Percentiles rank a stretch among this genome's conserved stretches.
These are phyloP conservation scores for Penicillium parvum DNA, from an alignment of 495 filamentous ascomycete genomes.

Conservation along the genomic window DNA sequence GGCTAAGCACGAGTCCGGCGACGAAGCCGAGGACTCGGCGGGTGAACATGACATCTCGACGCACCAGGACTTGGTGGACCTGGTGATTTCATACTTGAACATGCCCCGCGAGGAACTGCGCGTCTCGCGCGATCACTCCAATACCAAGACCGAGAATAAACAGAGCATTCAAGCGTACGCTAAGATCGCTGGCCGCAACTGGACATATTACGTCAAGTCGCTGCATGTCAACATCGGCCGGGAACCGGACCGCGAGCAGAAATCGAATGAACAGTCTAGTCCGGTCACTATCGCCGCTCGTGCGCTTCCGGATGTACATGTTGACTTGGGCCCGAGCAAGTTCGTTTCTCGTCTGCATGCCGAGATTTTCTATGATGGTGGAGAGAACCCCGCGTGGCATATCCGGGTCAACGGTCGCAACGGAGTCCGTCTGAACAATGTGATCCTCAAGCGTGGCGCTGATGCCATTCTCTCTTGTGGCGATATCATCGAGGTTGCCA, in stretches of 20 bases:
- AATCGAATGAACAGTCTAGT: constrained; percentile 41
- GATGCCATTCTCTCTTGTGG: constrained; percentile 69
- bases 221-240: constrained; percentile 81
- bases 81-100: constrained; percentile 66
- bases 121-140: constrained; percentile 70
- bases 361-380: constrained; percentile 71
- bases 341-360: constrained; percentile 87
- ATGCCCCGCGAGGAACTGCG: constrained; percentile 56
- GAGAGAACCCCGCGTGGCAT: constrained; percentile 63
- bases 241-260: constrained; percentile 57
- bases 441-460: constrained; percentile 58
- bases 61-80: constrained; percentile 64
- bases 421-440: constrained; percentile 75
- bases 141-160: constrained; percentile 63
- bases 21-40: constrained; percentile 40
- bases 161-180: constrained; percentile 84
- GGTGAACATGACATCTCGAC: constrained; percentile 50
- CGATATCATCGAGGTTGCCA: constrained; percentile 82
- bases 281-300: constrained; percentile 42
- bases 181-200: constrained; percentile 84
- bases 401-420: constrained; percentile 86
- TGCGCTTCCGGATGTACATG: constrained; percentile 59
- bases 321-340: constrained; percentile 92
- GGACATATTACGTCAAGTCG: constrained; percentile 90
- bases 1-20: constrained; percentile 34